Base-by-base conservation (phyloP, 495 filamentous ascomycete genomes). In the Penicillium nucicola region DNA sequence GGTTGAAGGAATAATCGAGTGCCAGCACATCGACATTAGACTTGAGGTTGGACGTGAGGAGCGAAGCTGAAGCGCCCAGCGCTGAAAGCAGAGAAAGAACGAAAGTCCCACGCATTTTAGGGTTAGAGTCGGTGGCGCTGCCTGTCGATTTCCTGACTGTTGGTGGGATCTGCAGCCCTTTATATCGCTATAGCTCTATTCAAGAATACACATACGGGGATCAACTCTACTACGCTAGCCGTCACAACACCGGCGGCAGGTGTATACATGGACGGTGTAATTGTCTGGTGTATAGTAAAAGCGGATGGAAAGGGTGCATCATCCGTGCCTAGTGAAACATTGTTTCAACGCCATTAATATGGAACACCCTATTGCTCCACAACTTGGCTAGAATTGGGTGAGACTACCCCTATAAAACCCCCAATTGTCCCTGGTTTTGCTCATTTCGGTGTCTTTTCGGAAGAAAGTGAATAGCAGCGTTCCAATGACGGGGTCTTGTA, bases 1-100 rank as follows among this genome's bases (percentile, higher is more conserved):
- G 77, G 48, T 77, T 70, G 53, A 79, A 79, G 15, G 61, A 47
- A 32, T 54, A 60, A 41, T 62, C 57, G 15, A 79, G 62, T 44
- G 64, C 59, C 48, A 80, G 62, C 48, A 67, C 65, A 57, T 76
- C 67, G 42, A 70, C 66, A 35, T 70, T 60, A 34, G 68, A 76
- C 47, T 68, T 56, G 17, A 79, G 57, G 39, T 61, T 62, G 12
- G 63, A 65, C 30, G 48, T 42, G 22, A 58, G 49, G 14, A 69
- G 47, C 17, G 47, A 54, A 34, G 63, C 55, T 13, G 56, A 47
- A 45, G 55, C 60, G 48, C 55, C 56, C 61, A 62, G 63, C 59
- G 57, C 61, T 35, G 58, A 66, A 40, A 69, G 63, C 48, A 66
- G 49, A 35, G 46, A 65, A 61, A 64, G 52, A 60, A 57, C 39